Evolutionary conservation across 768 basidiomycete species (phyloP), one percentile per base, ranked within the genome.

Genomic region (Tylopilus vinaceipallidus): DNA sequence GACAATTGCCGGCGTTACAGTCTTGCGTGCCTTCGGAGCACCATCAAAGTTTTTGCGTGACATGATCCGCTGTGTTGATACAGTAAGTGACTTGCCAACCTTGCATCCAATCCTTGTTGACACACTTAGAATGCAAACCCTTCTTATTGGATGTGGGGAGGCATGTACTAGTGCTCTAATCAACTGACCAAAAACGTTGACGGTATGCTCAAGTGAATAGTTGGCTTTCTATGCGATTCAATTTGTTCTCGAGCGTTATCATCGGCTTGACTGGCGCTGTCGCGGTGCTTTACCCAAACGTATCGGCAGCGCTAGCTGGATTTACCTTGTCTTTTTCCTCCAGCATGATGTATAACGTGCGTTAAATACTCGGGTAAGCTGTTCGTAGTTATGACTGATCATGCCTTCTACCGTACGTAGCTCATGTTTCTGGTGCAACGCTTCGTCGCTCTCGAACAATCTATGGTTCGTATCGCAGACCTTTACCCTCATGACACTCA

Each of bases 141-240:
- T 4, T 88, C 82, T 64, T 92, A 88, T 61, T 95, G 93, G 93
- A 86, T 88, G 79, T 93, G 88, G 90, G 88, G 83, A 72, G 83
- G 84, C 87, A 63, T 45, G 73, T 59, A 32, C 17, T 19, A 11
- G 19, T 39, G 2, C 19, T 19, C 13, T n/a, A n/a, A n/a, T n/a
- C n/a, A n/a, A n/a, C n/a, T n/a, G n/a, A n/a, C n/a, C 24, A 34
- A 54, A 33, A 45, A 42, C 42, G 20, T 43, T 58, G 49, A 54
- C 37, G n/a, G 35, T 23, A 26, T 52, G 52, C 23, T 43, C 4
- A 53, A 89, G 90, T 94, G 16, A 94, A 93, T 64, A 83, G 92
- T 36, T 98, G 94, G 94, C 74, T 94, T 41, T 87, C 87, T 24
- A 81, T 86, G 52, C 85, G 94, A 10, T 95, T 95, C 78, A 88